Evolutionary conservation across 2,329 filamentous ascomycete species (phyloP).

Genomic region (Penicillium sp.): DNA sequence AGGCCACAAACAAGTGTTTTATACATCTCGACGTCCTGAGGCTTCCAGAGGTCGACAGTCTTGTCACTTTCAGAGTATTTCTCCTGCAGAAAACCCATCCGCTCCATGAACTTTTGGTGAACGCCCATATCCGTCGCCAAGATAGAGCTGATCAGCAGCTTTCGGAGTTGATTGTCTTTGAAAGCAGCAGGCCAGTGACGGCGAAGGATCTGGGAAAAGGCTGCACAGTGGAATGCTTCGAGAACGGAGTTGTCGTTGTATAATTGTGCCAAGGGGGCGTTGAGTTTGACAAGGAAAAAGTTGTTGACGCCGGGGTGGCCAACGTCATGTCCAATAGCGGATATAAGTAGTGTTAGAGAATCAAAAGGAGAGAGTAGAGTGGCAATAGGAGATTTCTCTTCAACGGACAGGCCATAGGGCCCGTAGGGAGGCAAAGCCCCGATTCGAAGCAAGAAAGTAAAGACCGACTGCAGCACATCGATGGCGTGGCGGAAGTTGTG

Average conservation of each 20-base stretch:
- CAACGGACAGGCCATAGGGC: conserved; percentile 29
- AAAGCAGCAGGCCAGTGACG: conserved; percentile 88
- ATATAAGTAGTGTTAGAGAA: conserved; percentile 82
- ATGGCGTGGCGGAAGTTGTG: conserved; percentile 98
- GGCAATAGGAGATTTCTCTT: conserved; percentile 64
- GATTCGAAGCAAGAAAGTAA: conserved; percentile 82
- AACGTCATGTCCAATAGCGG: conserved; percentile 97
- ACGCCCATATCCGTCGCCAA: conserved; percentile 96
- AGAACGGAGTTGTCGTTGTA: conserved; percentile 97
- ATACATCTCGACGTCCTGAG: conserved; percentile 72
- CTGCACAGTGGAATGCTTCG: conserved; percentile 96
- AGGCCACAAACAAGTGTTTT: conserved; percentile 82
- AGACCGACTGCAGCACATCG: conserved; percentile 91
- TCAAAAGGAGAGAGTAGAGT: conserved; percentile 81
- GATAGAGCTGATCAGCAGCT: conserved; percentile 95
- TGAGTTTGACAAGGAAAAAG: conserved; percentile 87
- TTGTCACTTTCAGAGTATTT: conserved; percentile 68
- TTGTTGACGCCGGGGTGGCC: conserved; percentile 98
- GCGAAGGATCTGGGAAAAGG: conserved; percentile 92
- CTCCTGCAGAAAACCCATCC: conserved; percentile 75
- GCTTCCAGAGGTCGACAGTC: conserved; percentile 70
- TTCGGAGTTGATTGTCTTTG: conserved; percentile 74
- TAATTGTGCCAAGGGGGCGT: conserved; percentile 87
- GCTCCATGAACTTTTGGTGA: conserved; percentile 95
- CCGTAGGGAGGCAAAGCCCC: conserved; percentile 72